Evolutionary conservation across 129 eudicot genomes (phyloP), one percentile per base, ranked within the genome.

Genomic region (Centaurea solstitialis): DNA sequence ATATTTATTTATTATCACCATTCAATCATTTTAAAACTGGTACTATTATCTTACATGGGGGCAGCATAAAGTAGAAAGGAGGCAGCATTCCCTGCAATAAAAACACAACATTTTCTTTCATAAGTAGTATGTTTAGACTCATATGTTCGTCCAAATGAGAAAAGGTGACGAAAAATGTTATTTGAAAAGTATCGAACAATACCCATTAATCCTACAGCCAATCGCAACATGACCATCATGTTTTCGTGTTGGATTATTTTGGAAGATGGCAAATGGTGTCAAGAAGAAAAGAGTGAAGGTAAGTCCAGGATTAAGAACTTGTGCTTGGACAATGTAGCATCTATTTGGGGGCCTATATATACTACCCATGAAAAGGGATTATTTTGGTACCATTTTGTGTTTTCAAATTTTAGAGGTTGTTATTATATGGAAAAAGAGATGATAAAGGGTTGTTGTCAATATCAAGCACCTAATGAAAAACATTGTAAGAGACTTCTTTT

Each of bases 151-250:
- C 26, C 23, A 70, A 68, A 20, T 37, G 12, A 68, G 35, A 24
- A 70, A 45, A 12, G 6, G 75, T 4, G 23, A 41, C 43, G 9
- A 37, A 8, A 39, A 22, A 9, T 28, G n/a, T 70, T 35, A 12
- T 37, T 28, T n/a, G 22, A 35, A 33, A 37, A 72, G 13, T 72
- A 59, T 18, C 3, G 68, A 71, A 18, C 11, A 30, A 69, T 90
- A 91, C 98, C 98, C 85, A 92, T 65, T 38, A 90, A 64, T 86
- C 98, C 98, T 21, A 92, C 87, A 33, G 89, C 90, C 85, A 94
- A 57, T 41, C 88, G 91, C 82, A 94, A 40, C 37, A 82, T 75
- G 76, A 82, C 90, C 72, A 79, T 87, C 96, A 94, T 92, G 61
- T 81, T 75, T 78, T 71, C 37, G 77, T 72, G 76, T 73, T 26